These are phyloP conservation scores for Fusarium coicis DNA, from an alignment of 2,329 filamentous ascomycete genomes.

Conservation along the genomic window DNA sequence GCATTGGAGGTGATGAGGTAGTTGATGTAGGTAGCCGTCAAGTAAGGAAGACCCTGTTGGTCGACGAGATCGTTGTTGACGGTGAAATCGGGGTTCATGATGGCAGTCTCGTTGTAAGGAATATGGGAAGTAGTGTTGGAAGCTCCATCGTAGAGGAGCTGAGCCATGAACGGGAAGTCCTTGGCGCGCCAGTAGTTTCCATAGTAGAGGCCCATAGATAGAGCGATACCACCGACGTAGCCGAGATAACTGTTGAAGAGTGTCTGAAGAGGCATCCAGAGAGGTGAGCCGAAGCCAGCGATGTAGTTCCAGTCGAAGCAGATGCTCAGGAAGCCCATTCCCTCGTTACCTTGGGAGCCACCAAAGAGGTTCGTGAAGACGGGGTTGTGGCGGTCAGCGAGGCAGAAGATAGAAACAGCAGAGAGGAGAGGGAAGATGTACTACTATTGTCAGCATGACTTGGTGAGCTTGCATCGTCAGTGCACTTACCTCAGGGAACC, in stretches of 20 bases:
- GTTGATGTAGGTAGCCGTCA: slow-evolving; percentile 26
- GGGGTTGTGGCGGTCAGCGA: slow-evolving; percentile 13
- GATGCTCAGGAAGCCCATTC: slow-evolving; percentile 21
- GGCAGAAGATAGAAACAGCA: slow-evolving; percentile 33
- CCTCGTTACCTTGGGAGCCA: slow-evolving; percentile 29
- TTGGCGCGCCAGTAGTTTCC: slow-evolving; percentile 25
- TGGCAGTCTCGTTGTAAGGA: slow-evolving; percentile 12
- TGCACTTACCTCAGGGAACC: slow-evolving; percentile 15
- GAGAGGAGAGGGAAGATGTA: slow-evolving; percentile 59
- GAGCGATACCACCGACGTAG: slow-evolving; percentile 49
- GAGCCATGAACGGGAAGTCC: slow-evolving; percentile 32
- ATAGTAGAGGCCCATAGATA: slow-evolving; percentile 48
- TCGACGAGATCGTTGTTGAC: slow-evolving; percentile 3
- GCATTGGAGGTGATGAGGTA: slow-evolving; percentile 29
- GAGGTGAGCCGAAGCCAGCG: slow-evolving; percentile 44
- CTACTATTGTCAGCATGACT: background rate
- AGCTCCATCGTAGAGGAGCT: slow-evolving; percentile 16
- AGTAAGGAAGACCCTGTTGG: slow-evolving; percentile 7
- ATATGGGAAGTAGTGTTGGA: slow-evolving; percentile 13
- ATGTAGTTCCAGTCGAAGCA: slow-evolving; percentile 34
- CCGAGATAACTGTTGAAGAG: slow-evolving; percentile 54
- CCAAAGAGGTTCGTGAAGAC: slow-evolving; percentile 34
- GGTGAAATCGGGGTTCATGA: slow-evolving; percentile 39
- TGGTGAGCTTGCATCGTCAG: rapidly evolving
- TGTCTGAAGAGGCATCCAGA: slow-evolving; percentile 53